Evolutionary conservation across 768 basidiomycete genomes (phyloP), one percentile per base, ranked within the genome.

Genomic region (Gloeopeniophorella convolvens): DNA sequence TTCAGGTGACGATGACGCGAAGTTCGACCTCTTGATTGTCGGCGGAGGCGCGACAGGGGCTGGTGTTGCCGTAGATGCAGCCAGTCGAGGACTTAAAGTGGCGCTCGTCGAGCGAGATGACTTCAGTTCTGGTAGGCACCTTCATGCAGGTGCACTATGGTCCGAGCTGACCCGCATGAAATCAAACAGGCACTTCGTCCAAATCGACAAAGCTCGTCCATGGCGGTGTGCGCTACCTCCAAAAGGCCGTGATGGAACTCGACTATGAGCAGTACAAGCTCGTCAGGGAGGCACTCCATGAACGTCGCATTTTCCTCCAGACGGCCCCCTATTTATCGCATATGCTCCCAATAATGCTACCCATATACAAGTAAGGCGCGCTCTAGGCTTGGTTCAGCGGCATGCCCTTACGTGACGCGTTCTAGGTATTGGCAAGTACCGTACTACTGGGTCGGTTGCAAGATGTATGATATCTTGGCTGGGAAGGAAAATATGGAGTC

Each of bases 131-230:
- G 94, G 91, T 89, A 52, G 54, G 76, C 13, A 21, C 5, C 3
- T 47, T 35, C 21, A 15, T 23, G 23, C 51, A 33, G 24, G 16
- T 42, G 36, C 20, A 18, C 20, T 23, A 7, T 42, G 37, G 16
- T 20, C 32, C 28, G 23, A 41, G 28, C 2, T 12, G 32, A 31
- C 40, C 13, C 10, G 33, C 10, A n/a, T 3, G 0, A 28, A 31
- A 21, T 5, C 30, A 10, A 15, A 20, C 60, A 90, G 91, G 94
- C 15, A 96, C 95, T 0, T 95, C 91, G 0, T 95, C 91, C 5
- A 98, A 98, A 64, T 93, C 91, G 7, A 98, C 96, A 1, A 98
- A 99, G 66, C 83, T 99, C 45, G 95, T 99, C 1, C 96, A 99
- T 68, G 95, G 95, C 13, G 95, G 95, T 32, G 95, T 98, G 2